A percentile compares a stretch with the other conserved stretches of the same genome.
Conservation (phyloP, 164 flowering plant species). For the Saururus chinensis region DNA sequence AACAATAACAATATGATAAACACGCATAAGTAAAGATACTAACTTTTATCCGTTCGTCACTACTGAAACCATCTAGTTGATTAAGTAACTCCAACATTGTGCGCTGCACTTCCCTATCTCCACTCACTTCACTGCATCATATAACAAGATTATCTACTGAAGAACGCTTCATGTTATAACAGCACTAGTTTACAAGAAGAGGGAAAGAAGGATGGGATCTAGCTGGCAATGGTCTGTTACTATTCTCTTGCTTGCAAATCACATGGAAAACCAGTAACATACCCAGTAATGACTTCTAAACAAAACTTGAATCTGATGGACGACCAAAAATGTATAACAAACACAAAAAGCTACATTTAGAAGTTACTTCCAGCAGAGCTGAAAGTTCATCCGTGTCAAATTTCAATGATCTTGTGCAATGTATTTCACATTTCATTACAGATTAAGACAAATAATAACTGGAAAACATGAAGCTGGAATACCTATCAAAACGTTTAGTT, state of each 20-base stretch:
- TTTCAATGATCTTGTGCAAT: background rate
- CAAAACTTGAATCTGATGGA: too few species aligned
- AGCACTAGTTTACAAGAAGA: too few species aligned
- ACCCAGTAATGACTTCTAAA: too few species aligned
- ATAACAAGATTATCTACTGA: background rate
- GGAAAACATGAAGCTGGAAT: slow-evolving; percentile 1
- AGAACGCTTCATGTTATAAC: background rate
- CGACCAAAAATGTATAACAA: too few species aligned
- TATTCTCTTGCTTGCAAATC: too few species aligned
- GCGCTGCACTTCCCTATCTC: slow-evolving; percentile 92
- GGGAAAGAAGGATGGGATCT: too few species aligned
- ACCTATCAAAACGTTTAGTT: slow-evolving; percentile 97
- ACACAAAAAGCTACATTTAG: too few species aligned
- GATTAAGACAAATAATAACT: background rate
- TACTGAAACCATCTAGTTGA: slow-evolving; percentile 98
- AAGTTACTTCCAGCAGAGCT: too few species aligned
- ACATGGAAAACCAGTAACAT: too few species aligned
- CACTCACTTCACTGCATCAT: slow-evolving; percentile 83
- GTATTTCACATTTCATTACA: background rate
- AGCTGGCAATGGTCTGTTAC: too few species aligned
- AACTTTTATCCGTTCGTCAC: slow-evolving; percentile 89
- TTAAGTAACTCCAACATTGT: slow-evolving; percentile 93
- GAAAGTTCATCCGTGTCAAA: background rate
- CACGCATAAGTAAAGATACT: background rate
- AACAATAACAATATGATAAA: too few species aligned